Conservation (phyloP, 495 filamentous ascomycete species). For the Mytilinidion resinicola region DNA sequence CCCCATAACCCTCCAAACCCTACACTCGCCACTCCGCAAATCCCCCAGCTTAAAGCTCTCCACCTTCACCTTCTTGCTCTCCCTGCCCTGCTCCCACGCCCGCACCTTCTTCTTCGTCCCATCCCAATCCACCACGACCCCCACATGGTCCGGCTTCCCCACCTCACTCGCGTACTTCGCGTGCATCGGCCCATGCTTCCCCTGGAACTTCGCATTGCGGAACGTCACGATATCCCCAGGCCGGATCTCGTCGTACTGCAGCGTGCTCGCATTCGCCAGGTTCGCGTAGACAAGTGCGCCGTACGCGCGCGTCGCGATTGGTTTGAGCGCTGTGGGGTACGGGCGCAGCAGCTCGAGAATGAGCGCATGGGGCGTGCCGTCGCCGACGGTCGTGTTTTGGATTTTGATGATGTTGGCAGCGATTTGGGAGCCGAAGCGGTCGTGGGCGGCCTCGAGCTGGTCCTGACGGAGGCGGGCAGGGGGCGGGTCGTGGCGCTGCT, state of each 20-base stretch:
- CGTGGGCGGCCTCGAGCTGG: constrained; percentile 78
- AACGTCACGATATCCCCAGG: constrained; percentile 90
- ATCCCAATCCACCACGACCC: constrained; percentile 96
- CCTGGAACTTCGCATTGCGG: constrained; percentile 91
- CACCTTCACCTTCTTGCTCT: constrained; percentile 88
- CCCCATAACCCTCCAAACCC: constrained; percentile 94
- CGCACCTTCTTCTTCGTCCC: constrained; percentile 97
- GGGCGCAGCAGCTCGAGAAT: constrained; percentile 71
- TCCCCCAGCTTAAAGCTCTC: constrained; percentile 93
- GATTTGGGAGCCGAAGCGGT: constrained; percentile 68
- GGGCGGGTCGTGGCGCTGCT: constrained; percentile 83
- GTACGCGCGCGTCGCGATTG: constrained; percentile 80
- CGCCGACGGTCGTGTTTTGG: constrained; percentile 73
- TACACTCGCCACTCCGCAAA: constrained; percentile 87
- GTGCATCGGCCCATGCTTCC: constrained; percentile 91
- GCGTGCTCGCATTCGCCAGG: constrained; percentile 82
- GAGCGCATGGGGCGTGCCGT: constrained; percentile 71
- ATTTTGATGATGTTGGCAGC: constrained; percentile 58
- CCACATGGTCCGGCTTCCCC: constrained; percentile 89
- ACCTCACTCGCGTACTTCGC: constrained; percentile 87
- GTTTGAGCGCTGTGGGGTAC: constrained; percentile 65
- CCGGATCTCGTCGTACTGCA: constrained; percentile 89
- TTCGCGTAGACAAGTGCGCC: constrained; percentile 91
- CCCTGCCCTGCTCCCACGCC: constrained; percentile 90
- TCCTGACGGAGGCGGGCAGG: constrained; percentile 85